Evolutionary conservation across 139 green algal genomes (phyloP), one percentile per base, ranked within the genome.

Genomic region (Dunaliella primolecta): DNA sequence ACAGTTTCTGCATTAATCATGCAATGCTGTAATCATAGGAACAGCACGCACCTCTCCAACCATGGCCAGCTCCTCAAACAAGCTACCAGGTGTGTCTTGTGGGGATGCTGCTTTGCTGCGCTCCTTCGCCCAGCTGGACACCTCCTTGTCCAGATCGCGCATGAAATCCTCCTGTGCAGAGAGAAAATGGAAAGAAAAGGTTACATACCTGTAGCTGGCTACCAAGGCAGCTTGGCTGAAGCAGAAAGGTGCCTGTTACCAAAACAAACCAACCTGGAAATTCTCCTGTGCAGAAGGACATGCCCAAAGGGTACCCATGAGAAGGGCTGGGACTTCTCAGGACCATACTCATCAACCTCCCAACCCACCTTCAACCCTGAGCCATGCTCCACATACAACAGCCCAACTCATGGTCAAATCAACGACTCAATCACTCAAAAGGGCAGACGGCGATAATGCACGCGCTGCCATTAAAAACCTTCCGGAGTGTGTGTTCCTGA

Each of bases 101-200:
- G n/a, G 29, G 24, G 32, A 33, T 33, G n/a, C 75, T 36, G 37
- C 87, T 81, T 86, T 83, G 72, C n/a, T 36, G 7, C 86, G 84
- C 36, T 80, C 24, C 1, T 74, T 80, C 1, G 74, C 55, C 56
- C 83, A 87, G n/a, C 76, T 77, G 0, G 72, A 83, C 72, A 92
- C 84, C 81, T 95, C 92, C 71, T 87, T 87, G 30, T 94, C 91
- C 29, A 95, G 78, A 46, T 95, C 91, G 3, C 85, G 78, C 15
- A 96, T 80, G 24, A 96, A 86, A 76, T 95, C 93, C n/a, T 89
- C 91, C 84, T 86, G 80, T 64, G 15, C 7, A 64, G 46, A 7
- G 46, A 64, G 15, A 15, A 64, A 7, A 64, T 64, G n/a, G n/a
- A n/a, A 64, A 64, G 46, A 64, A 64, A 64, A 64, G 46, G 46